Conservation (phyloP, 2,329 filamentous ascomycete genomes). For the Cladophialophora yegresii region DNA sequence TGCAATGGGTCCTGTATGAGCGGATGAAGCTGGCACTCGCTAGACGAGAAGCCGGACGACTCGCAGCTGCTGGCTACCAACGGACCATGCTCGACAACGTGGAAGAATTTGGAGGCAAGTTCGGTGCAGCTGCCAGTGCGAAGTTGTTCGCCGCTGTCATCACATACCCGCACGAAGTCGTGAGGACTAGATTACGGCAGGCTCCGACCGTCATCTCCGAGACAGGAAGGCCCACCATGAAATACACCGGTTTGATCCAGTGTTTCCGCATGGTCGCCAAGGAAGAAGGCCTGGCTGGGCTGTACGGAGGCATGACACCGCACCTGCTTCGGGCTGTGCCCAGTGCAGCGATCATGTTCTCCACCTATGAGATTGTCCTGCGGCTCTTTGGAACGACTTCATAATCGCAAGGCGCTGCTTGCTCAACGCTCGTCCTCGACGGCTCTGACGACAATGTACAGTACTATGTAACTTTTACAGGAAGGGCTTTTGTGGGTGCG, state of each 20-base stretch:
- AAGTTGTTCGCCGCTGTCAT: conserved; percentile 82
- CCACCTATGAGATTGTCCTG: conserved; percentile 43
- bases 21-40: conserved; percentile 79
- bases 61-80: conserved; percentile 59
- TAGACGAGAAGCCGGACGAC: conserved; percentile 60
- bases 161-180: conserved; percentile 91
- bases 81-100: conserved; percentile 72
- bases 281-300: conserved; percentile 79
- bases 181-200: conserved; percentile 80
- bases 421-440: not conserved
- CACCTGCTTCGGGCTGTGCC: conserved; percentile 90
- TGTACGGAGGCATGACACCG: conserved; percentile 89
- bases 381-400: conserved; percentile 43
- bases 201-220: conserved; percentile 78
- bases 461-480: not conserved
- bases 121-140: conserved; percentile 75
- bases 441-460: not conserved
- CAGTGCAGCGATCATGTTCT: conserved; percentile 91
- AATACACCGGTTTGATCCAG: conserved; percentile 85
- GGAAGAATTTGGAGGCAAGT: conserved; percentile 75
- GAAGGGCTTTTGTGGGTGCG: not conserved
- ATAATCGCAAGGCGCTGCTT: conserved; percentile 18
- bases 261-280: conserved; percentile 86
- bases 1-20: conserved; percentile 95
- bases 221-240: conserved; percentile 64